Base-by-base conservation (phyloP, 2,329 filamentous ascomycete species). In the Fusarium marasasianum region DNA sequence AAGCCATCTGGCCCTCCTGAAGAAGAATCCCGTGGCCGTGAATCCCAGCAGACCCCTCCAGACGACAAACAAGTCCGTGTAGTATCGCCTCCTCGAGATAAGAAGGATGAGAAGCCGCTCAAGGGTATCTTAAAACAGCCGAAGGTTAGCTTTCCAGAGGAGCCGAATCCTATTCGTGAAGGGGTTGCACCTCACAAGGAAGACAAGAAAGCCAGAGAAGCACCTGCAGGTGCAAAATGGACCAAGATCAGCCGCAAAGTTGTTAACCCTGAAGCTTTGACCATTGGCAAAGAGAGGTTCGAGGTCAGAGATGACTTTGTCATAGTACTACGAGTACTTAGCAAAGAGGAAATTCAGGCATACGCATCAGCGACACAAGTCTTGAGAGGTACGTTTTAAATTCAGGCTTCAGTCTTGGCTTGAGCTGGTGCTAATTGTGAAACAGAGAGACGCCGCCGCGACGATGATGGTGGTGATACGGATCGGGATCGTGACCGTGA, bases 101-200 rank as follows among this genome's bases (percentile, higher is more conserved):
- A 90, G 78, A 84, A 86, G 26, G 92, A 94, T 24, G 87, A 88
- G 45, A 93, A 93, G 73, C 89, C 90, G 24, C 89, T 94, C 67
- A 96, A 93, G 82, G 92, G 95, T 22, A 98, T 98, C 64, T 86
- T 98, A 48, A 96, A 97, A 82, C 89, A 90, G 62, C 95, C 96
- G 2, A 94, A 91, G 22, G 87, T 88, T 33, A 93, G 92, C 78
- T 98, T 98, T 78, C 96, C 96, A 0, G 95, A 98, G 79, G 93
- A 98, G 71, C 90, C 91, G 2, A 92, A 95, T 74, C 92, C 94
- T 1, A 88, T 97, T 41, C 90, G 95, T 26, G 96, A 98, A 81
- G 96, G 95, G 22, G 96, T 98, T 12, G 95, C 95, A 5, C 95
- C 95, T n/a, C 90, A 97, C 79, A 98, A 97, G 83, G 94, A 97